Conservation (phyloP, 352 stramenopile species). For the Phytopythium aichiense region DNA sequence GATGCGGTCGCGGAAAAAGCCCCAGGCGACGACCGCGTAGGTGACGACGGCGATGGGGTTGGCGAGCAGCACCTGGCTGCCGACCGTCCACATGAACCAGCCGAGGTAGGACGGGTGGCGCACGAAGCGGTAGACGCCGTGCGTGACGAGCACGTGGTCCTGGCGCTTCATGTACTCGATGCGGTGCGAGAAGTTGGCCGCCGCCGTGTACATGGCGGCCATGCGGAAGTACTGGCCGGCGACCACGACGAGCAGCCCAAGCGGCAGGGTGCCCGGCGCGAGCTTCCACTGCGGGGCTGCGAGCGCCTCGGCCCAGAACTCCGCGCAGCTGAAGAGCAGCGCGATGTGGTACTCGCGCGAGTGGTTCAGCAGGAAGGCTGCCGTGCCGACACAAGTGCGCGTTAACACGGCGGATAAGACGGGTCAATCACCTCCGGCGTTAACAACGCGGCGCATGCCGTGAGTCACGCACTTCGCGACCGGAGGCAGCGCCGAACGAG, state of each 20-base stretch:
- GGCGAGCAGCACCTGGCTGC: conserved; percentile 91
- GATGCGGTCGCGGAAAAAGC: conserved; percentile 95
- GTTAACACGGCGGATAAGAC: not conserved
- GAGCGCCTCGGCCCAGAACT: conserved; percentile 91
- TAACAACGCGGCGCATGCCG: not conserved
- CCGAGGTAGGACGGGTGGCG: conserved; percentile 95
- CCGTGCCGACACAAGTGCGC: not conserved
- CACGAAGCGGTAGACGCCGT: conserved; percentile 90
- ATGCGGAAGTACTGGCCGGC: conserved; percentile 87
- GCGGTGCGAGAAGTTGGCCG: conserved; percentile 94
- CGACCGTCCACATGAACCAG: conserved; percentile 97
- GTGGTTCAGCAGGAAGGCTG: conserved; percentile 90
- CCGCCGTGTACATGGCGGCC: conserved; percentile 91
- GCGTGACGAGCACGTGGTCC: conserved; percentile 92
- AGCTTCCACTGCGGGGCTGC: conserved; percentile 77
- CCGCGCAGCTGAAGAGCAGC: conserved; percentile 67
- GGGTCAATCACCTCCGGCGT: not conserved
- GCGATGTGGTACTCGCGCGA: conserved; percentile 88
- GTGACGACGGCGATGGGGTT: conserved; percentile 87
- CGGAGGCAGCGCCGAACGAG: not conserved
- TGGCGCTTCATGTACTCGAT: conserved; percentile 93
- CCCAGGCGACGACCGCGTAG: conserved; percentile 90
- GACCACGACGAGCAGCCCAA: conserved; percentile 71
- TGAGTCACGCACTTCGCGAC: too few relatives aligned
- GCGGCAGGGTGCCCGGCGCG: conserved; percentile 43